A percentile compares a stretch with the other conserved stretches of the same genome.
Conservation (phyloP, 805 yeast species). For the Scheffersomyces stipitis region DNA sequence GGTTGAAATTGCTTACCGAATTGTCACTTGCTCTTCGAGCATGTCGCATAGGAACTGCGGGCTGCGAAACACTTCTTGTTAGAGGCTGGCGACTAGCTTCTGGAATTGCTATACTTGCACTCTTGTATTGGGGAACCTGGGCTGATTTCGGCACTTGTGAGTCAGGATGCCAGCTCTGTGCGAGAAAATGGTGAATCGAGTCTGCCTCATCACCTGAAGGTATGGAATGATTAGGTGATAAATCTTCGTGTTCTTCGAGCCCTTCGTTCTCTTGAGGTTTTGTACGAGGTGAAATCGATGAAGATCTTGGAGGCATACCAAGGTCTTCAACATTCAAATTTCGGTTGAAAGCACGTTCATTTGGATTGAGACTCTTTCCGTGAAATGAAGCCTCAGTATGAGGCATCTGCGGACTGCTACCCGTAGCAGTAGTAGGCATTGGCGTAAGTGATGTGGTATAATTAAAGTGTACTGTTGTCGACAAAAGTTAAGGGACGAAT, state of each 20-base stretch:
- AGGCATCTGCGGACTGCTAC: too few relatives aligned
- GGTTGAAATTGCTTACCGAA: constrained; percentile 14
- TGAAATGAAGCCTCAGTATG: too few relatives aligned
- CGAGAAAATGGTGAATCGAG: constrained; percentile 5
- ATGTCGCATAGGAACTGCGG: too few relatives aligned
- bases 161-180: constrained; percentile 10
- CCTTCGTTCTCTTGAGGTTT: not conserved
- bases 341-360: too few relatives aligned
- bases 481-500: too few relatives aligned
- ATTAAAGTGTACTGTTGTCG: too few relatives aligned
- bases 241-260: not conserved
- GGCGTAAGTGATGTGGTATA: too few relatives aligned
- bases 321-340: too few relatives aligned
- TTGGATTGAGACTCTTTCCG: too few relatives aligned
- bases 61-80: constrained; percentile 11
- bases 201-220: not conserved
- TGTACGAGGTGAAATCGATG: not conserved
- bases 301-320: too few relatives aligned
- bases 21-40: constrained; percentile 9
- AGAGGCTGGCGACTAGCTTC: constrained; percentile 2
- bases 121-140: not conserved
- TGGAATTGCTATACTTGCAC: not conserved
- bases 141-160: not conserved
- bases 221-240: constrained; percentile 2
- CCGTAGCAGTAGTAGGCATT: too few relatives aligned